Base-by-base conservation (phyloP, 2,329 filamentous ascomycete species). In the Xylariales sp. region DNA sequence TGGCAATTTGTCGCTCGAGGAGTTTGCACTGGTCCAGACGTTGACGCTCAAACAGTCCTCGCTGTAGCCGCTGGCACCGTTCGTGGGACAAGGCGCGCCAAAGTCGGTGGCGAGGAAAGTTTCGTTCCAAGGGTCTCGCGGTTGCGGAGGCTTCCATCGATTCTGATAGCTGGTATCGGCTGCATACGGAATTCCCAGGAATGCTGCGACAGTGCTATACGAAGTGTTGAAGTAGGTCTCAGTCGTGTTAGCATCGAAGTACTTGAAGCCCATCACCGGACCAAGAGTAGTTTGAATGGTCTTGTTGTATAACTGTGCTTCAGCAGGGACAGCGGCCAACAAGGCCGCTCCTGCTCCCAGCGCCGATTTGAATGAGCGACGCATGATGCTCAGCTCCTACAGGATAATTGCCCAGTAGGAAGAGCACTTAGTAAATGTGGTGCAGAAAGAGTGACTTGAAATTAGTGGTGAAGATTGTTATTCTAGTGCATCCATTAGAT, bases 31-130 rank as follows among this genome's bases (percentile, higher is more conserved):
- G 13, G 21, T 28, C 46, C 49, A 53, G 23, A 52, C 32, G 23
- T 52, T 50, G n/a, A 53, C 24, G n/a, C 40, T 47, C 19, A 53
- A 29, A n/a, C 51, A 53, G 38, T 50, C 46, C 38, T 53, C 50
- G 2, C 33, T 36, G 14, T 25, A 41, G 2, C 43, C 30, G 6
- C 23, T 11, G 1, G 31, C 31, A 13, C 14, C 15, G 19, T 15
- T 15, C 1, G 17, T 20, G 2, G 53, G 48, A 27, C 54, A 57
- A 15, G 51, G 46, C 8, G 53, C 47, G 3, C 44, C 43, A n/a
- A 48, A 52, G 2, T 36, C n/a, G 2, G 43, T 47, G 3, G 49
- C 46, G 21, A 45, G 42, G 2, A 46, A 31, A 2, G 42, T 37
- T 2, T 40, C 44, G 30, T 29, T 37, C 44, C 46, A 51, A 2